Evolutionary conservation across 1,284 basidiomycete genomes (phyloP), one percentile per base, ranked within the genome.

Genomic region (Sporisorium graminicola): DNA sequence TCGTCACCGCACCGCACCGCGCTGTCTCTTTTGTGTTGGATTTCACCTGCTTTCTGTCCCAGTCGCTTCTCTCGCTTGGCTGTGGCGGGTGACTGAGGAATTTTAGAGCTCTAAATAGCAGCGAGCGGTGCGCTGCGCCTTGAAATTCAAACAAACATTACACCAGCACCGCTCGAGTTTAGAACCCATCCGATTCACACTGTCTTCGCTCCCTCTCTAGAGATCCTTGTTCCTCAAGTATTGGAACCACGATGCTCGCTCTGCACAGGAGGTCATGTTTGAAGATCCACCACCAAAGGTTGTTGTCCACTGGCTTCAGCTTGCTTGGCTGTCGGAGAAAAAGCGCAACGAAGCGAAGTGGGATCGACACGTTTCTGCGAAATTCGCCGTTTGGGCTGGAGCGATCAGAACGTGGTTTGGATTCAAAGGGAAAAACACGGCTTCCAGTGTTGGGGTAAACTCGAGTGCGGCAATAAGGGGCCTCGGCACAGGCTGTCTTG

Each of bases 321-420:
- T 33, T 29, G 18, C 13, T 6, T 22, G 16, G 26, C n/a, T 5
- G 40, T 31, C 40, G 53, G 37, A 42, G 53, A 43, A 55, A 42
- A 40, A 22, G 35, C 31, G 13, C 24, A 24, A 43, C 14, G n/a
- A 29, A n/a, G n/a, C 37, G 16, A 40, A n/a, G 37, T 18, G 26
- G 53, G 53, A 55, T 55, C 53, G 53, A 55, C 40, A 55, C 53
- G 53, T 55, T 55, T 37, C 29, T 12, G 5, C n/a, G 31, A 42
- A 27, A 55, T 27, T 43, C 40, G 53, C 53, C 53, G 40, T 35
- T 53, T 40, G 14, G 18, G 22, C 20, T 22, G 14, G 22, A 9
- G 13, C 16, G 18, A 1, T 7, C 4, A 33, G 29, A 33, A 51
- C 50, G 29, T 52, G 50, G 18, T 40, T 40, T 40, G 14, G 37